A percentile compares a stretch with the other conserved stretches of the same genome.
Evolutionary conservation across 2,329 filamentous ascomycete genomes (phyloP).

Genomic region (Fusarium dlaminii): DNA sequence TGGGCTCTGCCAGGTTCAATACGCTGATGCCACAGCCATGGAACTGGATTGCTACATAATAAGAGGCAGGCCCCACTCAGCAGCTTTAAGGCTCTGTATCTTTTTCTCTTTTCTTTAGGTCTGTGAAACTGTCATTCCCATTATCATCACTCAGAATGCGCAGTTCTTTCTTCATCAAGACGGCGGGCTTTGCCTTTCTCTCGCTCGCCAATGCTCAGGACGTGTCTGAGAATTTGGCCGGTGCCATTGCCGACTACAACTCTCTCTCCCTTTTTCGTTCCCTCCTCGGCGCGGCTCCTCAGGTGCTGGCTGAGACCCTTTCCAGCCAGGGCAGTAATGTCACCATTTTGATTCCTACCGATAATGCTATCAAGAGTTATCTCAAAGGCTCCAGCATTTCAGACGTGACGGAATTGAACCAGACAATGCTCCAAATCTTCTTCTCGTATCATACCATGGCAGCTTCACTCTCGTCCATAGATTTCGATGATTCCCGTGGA

Average conservation of each 20-base stretch:
- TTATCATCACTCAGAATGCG: background rate
- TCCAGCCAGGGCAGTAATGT: conserved; percentile 15
- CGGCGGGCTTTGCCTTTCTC: background rate
- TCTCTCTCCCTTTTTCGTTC: conserved; percentile 28
- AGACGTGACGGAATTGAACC: conserved; percentile 6
- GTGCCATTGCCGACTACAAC: conserved; percentile 18
- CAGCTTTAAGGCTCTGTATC: background rate
- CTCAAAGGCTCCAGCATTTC: conserved; percentile 1
- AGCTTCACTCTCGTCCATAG: background rate
- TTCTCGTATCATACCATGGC: conserved; percentile 33
- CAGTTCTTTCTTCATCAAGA: background rate
- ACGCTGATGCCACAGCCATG: background rate
- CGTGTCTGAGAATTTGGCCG: conserved; percentile 7
- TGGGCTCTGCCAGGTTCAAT: background rate
- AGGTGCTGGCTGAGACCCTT: background rate
- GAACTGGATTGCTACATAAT: background rate
- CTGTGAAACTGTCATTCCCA: fast-evolving
- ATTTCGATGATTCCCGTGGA: conserved; percentile 19
- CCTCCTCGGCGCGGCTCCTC: background rate
- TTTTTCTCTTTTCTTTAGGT: fast-evolving
- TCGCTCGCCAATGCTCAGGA: conserved; percentile 8
- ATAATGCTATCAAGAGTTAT: conserved; percentile 30
- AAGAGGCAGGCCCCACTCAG: no score
- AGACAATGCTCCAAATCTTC: conserved; percentile 12
- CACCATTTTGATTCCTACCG: conserved; percentile 33